phyloP scores from a whole-genome alignment of 768 basidiomycete genomes.

The Tylopilus balloui region DNA sequence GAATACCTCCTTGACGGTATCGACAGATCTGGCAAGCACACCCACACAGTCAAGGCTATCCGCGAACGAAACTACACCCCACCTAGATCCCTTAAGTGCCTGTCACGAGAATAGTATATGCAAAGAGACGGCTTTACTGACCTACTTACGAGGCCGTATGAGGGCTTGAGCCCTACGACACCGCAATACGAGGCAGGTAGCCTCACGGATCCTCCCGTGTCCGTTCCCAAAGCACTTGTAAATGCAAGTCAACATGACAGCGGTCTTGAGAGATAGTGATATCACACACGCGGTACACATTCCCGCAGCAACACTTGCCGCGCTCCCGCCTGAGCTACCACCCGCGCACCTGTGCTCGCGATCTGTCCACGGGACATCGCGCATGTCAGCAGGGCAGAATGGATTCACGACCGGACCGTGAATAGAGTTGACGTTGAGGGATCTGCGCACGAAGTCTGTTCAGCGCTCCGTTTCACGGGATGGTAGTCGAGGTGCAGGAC shows the following conservation, averaged over 20 bases:
- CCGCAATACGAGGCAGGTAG: slow-evolving; percentile 95
- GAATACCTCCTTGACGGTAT: slow-evolving; percentile 51
- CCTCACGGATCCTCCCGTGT: slow-evolving; percentile 92
- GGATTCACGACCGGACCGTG: slow-evolving; percentile 85
- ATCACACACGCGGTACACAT: slow-evolving; percentile 76
- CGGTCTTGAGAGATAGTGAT: background rate
- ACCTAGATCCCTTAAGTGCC: slow-evolving; percentile 41
- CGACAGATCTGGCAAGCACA: slow-evolving; percentile 57
- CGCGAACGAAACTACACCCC: slow-evolving; percentile 90
- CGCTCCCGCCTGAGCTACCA: slow-evolving; percentile 93
- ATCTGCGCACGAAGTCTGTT: slow-evolving; percentile 41
- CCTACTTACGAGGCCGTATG: slow-evolving; percentile 89
- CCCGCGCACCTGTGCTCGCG: slow-evolving; percentile 65
- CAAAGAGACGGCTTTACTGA: slow-evolving; percentile 30
- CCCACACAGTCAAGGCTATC: slow-evolving; percentile 96
- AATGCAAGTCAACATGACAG: slow-evolving; percentile 1
- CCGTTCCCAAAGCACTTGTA: slow-evolving; percentile 81
- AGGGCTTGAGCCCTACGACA: slow-evolving; percentile 88
- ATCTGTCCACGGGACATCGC: slow-evolving; percentile 19
- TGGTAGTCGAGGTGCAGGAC: slow-evolving; percentile 29
- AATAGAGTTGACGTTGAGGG: slow-evolving; percentile 66
- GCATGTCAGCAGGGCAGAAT: slow-evolving; percentile 30
- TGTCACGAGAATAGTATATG: background rate
- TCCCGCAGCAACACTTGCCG: slow-evolving; percentile 84
- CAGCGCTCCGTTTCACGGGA: background rate